Conservation (phyloP, 2,329 filamentous ascomycete genomes). For the Aspergillus ochraceus region DNA sequence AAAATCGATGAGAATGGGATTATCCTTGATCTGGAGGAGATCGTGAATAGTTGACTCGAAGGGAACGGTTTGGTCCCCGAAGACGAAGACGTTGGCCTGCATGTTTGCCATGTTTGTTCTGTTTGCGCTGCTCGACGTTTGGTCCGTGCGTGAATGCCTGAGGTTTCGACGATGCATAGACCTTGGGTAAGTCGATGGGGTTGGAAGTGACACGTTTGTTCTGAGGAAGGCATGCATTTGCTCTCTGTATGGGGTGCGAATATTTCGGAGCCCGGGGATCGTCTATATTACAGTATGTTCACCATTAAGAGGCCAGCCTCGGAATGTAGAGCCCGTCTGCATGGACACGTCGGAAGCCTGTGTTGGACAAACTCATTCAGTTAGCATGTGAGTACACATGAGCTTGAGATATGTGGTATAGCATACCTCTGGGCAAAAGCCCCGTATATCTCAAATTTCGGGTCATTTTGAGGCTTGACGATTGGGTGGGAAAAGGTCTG, state of each 20-base stretch:
- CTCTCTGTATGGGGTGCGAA: not conserved
- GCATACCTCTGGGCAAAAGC: too few species aligned
- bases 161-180: not conserved
- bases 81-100: constrained; percentile 3
- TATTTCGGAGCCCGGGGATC: not conserved
- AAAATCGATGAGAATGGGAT: constrained; percentile 4
- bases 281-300: not conserved
- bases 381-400: not conserved
- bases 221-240: not conserved
- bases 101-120: not conserved
- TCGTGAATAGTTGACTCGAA: constrained; percentile 2
- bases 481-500: too few species aligned
- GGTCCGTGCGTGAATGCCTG: not conserved
- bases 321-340: not conserved
- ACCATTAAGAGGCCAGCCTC: not conserved
- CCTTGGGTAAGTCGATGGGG: too few species aligned
- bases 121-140: not conserved
- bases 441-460: too few species aligned
- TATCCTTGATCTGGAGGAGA: constrained; percentile 8
- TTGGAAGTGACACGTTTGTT: not conserved
- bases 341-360: not conserved
- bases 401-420: too few species aligned
- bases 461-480: too few species aligned
- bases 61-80: constrained; percentile 7
- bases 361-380: not conserved